Percentiles rank a stretch among this genome's conserved stretches.
phyloP scores from a whole-genome alignment of 2,329 filamentous ascomycete species.

The Dactylellina leptospora region DNA sequence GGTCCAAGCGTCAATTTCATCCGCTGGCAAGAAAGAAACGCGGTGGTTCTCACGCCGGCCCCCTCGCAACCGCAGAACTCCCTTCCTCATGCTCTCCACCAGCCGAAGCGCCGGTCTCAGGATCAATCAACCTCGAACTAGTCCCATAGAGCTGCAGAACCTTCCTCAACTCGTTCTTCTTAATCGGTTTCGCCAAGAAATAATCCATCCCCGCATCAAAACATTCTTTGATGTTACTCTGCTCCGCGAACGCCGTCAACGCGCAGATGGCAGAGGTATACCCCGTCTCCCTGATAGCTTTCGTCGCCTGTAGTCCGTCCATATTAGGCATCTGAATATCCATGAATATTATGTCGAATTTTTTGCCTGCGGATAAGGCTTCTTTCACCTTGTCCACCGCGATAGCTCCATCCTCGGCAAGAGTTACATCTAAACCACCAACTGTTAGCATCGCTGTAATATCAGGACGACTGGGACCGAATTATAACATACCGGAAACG shows the following conservation, averaged over 20 bases:
- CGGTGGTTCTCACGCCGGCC: conserved; percentile 10
- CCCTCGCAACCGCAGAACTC: neutral
- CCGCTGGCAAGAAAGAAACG: conserved; percentile 1
- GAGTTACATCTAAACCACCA: conserved; percentile 75
- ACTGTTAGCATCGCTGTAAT: conserved; percentile 4
- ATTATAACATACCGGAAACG: conserved; percentile 58
- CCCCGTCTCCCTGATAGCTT: conserved; percentile 83
- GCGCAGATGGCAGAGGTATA: conserved; percentile 90
- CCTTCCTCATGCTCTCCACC: too few relatives aligned
- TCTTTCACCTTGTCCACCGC: conserved; percentile 85
- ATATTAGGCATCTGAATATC: conserved; percentile 95
- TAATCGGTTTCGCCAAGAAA: conserved; percentile 73
- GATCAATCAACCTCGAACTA: conserved; percentile 25
- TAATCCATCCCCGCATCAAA: conserved; percentile 92
- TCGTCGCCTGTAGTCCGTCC: conserved; percentile 85
- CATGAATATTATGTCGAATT: conserved; percentile 92
- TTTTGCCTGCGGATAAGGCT: conserved; percentile 75
- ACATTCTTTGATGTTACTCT: conserved; percentile 85
- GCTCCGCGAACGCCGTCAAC: conserved; percentile 87
- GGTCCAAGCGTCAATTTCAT: neutral
- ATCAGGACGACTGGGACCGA: too few relatives aligned
- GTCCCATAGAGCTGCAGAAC: conserved; percentile 55
- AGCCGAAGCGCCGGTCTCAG: neutral
- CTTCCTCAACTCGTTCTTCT: conserved; percentile 55
- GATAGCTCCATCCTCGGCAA: conserved; percentile 86